Evolutionary conservation across 176 grass and related monocot species (phyloP), one percentile per base, ranked within the genome.

Genomic region (Zea mays): DNA sequence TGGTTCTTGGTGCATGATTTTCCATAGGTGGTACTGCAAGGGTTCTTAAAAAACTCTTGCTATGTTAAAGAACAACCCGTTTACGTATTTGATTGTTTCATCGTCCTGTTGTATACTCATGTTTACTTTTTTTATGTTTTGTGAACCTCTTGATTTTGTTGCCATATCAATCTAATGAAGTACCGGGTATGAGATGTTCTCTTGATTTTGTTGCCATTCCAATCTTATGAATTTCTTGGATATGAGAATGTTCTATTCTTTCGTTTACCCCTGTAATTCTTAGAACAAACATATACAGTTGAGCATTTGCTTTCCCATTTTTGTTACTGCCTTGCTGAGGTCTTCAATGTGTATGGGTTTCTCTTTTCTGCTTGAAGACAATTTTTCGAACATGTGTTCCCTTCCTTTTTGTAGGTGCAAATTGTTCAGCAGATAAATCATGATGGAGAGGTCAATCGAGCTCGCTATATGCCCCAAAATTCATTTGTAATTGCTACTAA

Each of bases 401-500:
- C 20, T 80, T 75, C 40, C 62, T 60, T 78, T 76, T 74, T 79
- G 48, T 81, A 99, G 96, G 96, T 99, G 71, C 96, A 93, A 99
- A 90, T 99, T 79, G 88, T 99, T 92, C 92, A 99, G 60, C 94
- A 97, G 85, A 97, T 97, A 86, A 97, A 94, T 79, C 94, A 97
- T 90, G 94, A 97, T 71, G 94, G 94, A 73, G 94, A 97, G 77
- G 91, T 97, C 52, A 94, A 97, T 27, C 79, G 94, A 79, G 94
- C 94, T 78, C 91, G 94, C 4, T 97, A 97, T 87, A 97, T 97
- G 94, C 94, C 94, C 38, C 94, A 97, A 82, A 97, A 97, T 91
- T 59, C 91, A 72, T 97, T 90, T 85, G 88, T 97, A 80, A 97
- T 97, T 84, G 94, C 94, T 63, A 97, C 94, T 27, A 97, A 97